Conservation (phyloP, 345 rosid genomes). For the Ricinus communis region DNA sequence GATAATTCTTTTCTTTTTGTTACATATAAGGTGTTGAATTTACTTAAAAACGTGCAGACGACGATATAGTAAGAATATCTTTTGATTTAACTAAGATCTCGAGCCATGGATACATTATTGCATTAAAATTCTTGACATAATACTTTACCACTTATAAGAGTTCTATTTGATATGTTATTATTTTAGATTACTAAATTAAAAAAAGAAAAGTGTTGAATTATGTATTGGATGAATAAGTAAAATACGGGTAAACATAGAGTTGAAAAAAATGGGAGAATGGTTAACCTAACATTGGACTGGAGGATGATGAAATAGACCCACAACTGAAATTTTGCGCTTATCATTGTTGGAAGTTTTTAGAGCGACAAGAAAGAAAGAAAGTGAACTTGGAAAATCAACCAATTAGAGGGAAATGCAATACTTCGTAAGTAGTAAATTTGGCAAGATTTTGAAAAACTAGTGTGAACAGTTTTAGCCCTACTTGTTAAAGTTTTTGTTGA, state of each 20-base stretch:
- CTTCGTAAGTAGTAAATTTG: background rate
- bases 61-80: too few species aligned
- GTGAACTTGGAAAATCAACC: background rate
- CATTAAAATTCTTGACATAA: too few species aligned
- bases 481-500: background rate
- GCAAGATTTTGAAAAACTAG: background rate
- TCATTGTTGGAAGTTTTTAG: background rate
- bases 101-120: too few species aligned
- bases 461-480: background rate
- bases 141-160: too few species aligned
- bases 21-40: too few species aligned
- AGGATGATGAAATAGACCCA: constrained; percentile 32
- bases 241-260: background rate
- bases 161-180: too few species aligned
- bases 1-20: too few species aligned
- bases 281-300: constrained; percentile 28
- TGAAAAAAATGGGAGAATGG: constrained; percentile 17
- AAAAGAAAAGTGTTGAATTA: too few species aligned
- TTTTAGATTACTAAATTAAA: too few species aligned
- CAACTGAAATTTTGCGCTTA: constrained; percentile 29
- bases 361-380: background rate
- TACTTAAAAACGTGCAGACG: too few species aligned
- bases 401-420: background rate
- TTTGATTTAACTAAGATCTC: too few species aligned
- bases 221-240: too few species aligned